Evolutionary conservation across 179 eudicot genomes (phyloP).

Genomic region (Beta macrorhiza): DNA sequence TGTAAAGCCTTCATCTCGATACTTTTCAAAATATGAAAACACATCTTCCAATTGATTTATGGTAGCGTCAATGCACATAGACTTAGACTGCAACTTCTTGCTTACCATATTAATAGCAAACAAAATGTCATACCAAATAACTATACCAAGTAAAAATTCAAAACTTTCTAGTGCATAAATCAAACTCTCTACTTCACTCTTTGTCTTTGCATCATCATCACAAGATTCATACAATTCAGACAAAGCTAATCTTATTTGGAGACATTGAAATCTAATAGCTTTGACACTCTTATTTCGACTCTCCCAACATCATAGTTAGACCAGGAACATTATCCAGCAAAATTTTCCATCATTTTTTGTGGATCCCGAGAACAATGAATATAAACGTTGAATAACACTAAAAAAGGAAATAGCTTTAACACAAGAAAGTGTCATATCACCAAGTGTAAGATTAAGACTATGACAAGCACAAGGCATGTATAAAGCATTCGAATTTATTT

Average conservation of each 20-base stretch:
- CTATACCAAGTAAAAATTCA: background rate
- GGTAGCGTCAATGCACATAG: too few species aligned
- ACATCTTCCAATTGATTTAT: too few species aligned
- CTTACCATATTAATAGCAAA: background rate
- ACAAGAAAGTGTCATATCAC: background rate
- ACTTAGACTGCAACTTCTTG: too few species aligned
- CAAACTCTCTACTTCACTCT: background rate
- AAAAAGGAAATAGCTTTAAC: background rate
- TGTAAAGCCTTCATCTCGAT: too few species aligned
- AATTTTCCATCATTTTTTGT: background rate
- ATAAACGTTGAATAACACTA: background rate
- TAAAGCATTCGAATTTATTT: too few species aligned
- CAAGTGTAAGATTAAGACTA: background rate
- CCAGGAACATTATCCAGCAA: too few species aligned
- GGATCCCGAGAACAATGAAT: background rate
- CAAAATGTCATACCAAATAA: background rate
- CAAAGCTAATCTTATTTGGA: too few species aligned
- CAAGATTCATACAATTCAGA: background rate
- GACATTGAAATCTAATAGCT: too few species aligned
- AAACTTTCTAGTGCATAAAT: too few species aligned
- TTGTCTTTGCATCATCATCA: background rate
- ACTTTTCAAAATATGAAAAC: too few species aligned
- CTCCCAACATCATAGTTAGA: background rate
- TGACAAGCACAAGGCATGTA: background rate
- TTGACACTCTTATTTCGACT: too few species aligned